Base-by-base conservation (phyloP, 371 early-diverging fungal genomes). In the Paraphysoderma sedebokerense region DNA sequence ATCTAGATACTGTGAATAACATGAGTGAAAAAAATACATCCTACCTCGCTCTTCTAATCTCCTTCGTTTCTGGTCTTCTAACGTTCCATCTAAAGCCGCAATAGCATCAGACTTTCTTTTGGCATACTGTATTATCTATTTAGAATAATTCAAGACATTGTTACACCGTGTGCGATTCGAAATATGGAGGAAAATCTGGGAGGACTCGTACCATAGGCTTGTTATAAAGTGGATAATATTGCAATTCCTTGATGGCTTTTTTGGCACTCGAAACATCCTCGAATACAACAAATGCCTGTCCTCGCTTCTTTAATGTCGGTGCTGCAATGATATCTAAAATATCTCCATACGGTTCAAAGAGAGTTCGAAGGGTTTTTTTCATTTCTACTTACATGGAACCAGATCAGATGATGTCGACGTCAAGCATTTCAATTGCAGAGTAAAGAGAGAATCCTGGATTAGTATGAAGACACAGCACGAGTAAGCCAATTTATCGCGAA, bases 211-310 rank as follows among this genome's bases (percentile, higher is more conserved):
- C 86, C 77, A 96, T 74, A 0, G 83, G 77, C 27, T 79, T 79
- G 26, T 78, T 81, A 46, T 82, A 86, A 35, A 93, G 63, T 1
- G 74, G 67, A 50, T 84, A 83, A 13, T 83, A 82, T 53, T 91
- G 87, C 22, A 90, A 63, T 42, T 81, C 79, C 47, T 86, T 67
- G 40, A 90, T 65, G 2, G 93, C 92, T n/a, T 79, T 78, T 13
- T 76, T 69, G 0, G 97, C 88, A 19, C 74, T 62, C 4, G 84
- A 65, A 32, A 83, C 65, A 46, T 87, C 79, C 38, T 67, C 65
- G 59, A 84, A 92, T 26, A 81, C 87, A 27, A 96, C 65, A 59
- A 89, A 92, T 1, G 97, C 97, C 62, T 96, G 97, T n/a, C 92
- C 93, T 17, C 92, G 82, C 83, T 84, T 81, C 52, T 79, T 74